Evolutionary conservation across 306 rosid genomes (phyloP).

Genomic region (Ormosia semicastrata): DNA sequence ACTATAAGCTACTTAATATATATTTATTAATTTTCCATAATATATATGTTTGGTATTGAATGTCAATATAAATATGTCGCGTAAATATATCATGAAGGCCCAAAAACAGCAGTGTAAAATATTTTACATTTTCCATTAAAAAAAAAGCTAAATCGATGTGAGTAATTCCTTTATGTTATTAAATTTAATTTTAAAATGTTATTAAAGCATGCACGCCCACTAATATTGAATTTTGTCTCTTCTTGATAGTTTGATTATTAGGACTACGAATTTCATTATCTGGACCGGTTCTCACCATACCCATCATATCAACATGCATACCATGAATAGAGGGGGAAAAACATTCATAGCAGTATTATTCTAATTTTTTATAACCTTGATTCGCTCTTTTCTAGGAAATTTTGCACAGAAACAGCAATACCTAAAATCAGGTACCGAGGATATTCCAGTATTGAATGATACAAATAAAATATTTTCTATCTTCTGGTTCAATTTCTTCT

Average conservation of each 20-base stretch:
- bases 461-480: background rate
- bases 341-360: background rate
- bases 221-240: constrained; percentile 2
- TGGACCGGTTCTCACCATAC: background rate
- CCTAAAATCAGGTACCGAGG: background rate
- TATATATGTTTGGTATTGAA: no score
- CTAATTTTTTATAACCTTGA: background rate
- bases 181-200: background rate
- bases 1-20: no score
- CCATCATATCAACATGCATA: background rate
- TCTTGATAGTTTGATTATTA: background rate
- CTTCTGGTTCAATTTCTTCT: background rate
- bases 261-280: background rate
- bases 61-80: no score
- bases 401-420: background rate
- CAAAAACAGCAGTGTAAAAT: no score
- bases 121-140: background rate
- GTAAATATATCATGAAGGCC: no score
- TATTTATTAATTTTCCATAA: no score
- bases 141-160: background rate
- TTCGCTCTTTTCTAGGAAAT: background rate
- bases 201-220: constrained; percentile 10
- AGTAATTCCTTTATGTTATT: background rate
- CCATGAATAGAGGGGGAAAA: background rate
- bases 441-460: background rate